These are phyloP conservation scores for Colletotrichum siamense DNA, from an alignment of 2,329 filamentous ascomycete species.

Conservation along the genomic window DNA sequence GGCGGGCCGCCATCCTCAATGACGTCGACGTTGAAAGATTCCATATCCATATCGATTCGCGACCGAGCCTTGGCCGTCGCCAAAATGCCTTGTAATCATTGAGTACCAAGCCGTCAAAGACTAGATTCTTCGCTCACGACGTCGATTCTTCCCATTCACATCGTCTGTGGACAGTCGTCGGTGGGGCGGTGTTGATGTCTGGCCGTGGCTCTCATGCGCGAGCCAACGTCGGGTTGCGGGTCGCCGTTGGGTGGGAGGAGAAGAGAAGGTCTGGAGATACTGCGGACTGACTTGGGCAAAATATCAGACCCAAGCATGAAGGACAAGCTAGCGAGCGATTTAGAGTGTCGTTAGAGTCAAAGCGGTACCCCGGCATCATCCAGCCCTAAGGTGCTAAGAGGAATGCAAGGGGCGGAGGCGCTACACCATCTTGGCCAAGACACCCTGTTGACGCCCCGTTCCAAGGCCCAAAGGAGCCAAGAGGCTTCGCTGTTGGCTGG, in stretches of 20 bases:
- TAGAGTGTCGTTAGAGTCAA: not conserved
- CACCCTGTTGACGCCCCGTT: not conserved
- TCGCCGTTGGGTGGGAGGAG: not conserved
- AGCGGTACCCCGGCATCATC: not conserved
- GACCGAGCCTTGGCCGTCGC: not conserved
- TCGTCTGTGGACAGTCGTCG: not conserved
- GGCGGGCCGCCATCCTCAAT: slow-evolving; percentile 7
- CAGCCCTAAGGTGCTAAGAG: not conserved
- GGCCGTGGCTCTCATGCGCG: not conserved
- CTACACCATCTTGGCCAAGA: not conserved
- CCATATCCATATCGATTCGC: not conserved
- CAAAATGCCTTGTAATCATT: not conserved
- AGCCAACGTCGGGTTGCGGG: not conserved
- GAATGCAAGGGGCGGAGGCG: not conserved
- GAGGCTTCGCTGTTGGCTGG: not conserved
- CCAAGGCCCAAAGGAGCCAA: not conserved
- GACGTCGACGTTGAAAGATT: not conserved
- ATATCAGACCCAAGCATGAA: not conserved
- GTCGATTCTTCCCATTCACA: not conserved
- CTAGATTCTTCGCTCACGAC: not conserved
- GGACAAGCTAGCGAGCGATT: not conserved
- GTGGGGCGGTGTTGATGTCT: not conserved
- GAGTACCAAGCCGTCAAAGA: not conserved
- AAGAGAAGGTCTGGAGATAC: not conserved
- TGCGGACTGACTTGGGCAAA: not conserved